Conservation (phyloP, 2,329 filamentous ascomycete genomes). For the Exophiala dermatitidis region DNA sequence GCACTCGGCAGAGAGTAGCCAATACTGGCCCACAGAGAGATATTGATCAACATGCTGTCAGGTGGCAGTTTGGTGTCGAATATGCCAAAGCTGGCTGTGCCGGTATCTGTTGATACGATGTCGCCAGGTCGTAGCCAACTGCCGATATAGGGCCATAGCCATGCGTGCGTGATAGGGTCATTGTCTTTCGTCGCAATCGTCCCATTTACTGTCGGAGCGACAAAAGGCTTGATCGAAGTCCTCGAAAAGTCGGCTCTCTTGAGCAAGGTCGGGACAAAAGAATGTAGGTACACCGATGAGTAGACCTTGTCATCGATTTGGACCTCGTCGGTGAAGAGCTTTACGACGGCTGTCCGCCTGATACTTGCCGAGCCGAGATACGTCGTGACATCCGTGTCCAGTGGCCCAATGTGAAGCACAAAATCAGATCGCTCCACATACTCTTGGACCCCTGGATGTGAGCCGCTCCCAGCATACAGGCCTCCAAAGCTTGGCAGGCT, state of each 20-base stretch:
- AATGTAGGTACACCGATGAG: not conserved
- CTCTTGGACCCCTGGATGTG: slow-evolving; percentile 55
- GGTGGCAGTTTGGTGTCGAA: slow-evolving; percentile 73
- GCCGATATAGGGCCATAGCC: slow-evolving; percentile 69
- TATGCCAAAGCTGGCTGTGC: slow-evolving; percentile 80
- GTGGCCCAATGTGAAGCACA: slow-evolving; percentile 37
- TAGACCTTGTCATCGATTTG: not conserved
- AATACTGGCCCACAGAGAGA: slow-evolving; percentile 65
- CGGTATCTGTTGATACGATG: slow-evolving; percentile 78
- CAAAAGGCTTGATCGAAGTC: not conserved
- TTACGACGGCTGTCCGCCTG: slow-evolving; percentile 58
- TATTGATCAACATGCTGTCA: slow-evolving; percentile 63
- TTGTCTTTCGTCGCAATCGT: slow-evolving; percentile 19
- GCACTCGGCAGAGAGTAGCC: slow-evolving; percentile 57
- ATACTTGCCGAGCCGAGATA: slow-evolving; percentile 74
- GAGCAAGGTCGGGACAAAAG: not conserved
- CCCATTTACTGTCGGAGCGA: not conserved
- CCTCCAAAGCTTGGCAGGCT: slow-evolving; percentile 67
- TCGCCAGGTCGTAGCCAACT: slow-evolving; percentile 65
- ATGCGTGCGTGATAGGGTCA: slow-evolving; percentile 42
- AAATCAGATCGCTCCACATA: slow-evolving; percentile 36
- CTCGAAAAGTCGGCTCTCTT: not conserved
- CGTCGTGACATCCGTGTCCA: slow-evolving; percentile 42
- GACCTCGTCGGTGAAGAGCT: slow-evolving; percentile 39
- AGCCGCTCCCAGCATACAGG: slow-evolving; percentile 74